These are phyloP conservation scores for Mesostigma viride DNA, from an alignment of 139 green algal species.

Conservation along the genomic window DNA sequence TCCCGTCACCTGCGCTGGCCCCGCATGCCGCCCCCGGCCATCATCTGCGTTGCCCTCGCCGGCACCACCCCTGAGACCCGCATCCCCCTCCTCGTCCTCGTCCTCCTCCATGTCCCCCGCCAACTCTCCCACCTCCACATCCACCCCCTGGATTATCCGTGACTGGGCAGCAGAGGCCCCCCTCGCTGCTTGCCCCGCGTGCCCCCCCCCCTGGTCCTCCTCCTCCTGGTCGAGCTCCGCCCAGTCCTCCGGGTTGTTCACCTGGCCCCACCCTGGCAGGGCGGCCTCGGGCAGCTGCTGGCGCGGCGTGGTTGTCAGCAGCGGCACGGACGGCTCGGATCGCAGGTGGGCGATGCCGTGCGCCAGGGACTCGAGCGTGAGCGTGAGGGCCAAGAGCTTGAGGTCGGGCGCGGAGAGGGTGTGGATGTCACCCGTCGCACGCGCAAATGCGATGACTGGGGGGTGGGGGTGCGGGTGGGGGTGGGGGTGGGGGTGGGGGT, in stretches of 20 bases:
- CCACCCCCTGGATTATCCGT: too few relatives aligned
- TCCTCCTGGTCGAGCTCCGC: constrained; percentile 13
- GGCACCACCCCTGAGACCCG: background rate
- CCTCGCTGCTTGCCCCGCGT: background rate
- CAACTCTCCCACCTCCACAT: constrained; percentile 1
- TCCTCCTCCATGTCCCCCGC: background rate
- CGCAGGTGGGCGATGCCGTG: constrained; percentile 52
- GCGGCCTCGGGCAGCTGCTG: background rate
- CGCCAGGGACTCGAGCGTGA: constrained; percentile 55
- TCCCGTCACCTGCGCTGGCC: too few relatives aligned
- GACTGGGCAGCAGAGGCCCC: background rate
- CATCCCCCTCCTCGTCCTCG: constrained; percentile 12
- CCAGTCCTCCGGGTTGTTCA: constrained; percentile 27
- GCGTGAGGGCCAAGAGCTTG: constrained; percentile 67
- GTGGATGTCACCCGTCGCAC: constrained; percentile 72
- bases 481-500: too few relatives aligned
- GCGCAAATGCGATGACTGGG: constrained; percentile 75
- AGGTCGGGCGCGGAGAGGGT: constrained; percentile 67
- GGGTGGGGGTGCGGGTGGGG: too few relatives aligned
- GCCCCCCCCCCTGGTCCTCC: background rate
- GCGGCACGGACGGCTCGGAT: background rate
- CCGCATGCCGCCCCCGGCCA: background rate
- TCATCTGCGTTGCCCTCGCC: background rate
- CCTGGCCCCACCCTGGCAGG: constrained; percentile 23
- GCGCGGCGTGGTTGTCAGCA: background rate